Conservation (phyloP, 768 basidiomycete genomes). For the Termitomyces eurrhizus region DNA sequence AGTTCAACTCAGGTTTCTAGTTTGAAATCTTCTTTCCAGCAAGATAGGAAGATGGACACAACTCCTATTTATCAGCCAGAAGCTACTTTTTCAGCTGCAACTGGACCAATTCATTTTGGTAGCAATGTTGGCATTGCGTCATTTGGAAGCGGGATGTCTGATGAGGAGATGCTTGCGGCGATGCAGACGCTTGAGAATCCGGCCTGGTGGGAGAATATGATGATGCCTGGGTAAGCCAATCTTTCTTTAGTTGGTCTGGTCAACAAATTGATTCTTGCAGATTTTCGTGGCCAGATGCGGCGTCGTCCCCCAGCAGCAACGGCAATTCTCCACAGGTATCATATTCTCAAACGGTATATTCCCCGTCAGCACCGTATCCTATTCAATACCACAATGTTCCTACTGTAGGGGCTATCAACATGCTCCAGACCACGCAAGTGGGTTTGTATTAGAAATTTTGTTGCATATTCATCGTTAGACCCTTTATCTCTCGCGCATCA, state of each 20-base stretch:
- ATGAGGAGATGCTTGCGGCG: conserved; percentile 63
- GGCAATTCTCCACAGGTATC: conserved; percentile 17
- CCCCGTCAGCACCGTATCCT: conserved; percentile 11
- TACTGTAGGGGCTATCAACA: conserved; percentile 8
- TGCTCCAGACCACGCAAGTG: conserved; percentile 15
- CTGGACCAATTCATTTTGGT: conserved; percentile 39
- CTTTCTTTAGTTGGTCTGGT: not conserved
- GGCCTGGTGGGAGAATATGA: conserved; percentile 73
- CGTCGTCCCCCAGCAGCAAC: conserved; percentile 21
- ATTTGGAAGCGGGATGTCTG: conserved; percentile 33
- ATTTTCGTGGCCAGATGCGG: conserved; percentile 29
- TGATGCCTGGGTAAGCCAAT: conserved; percentile 72
- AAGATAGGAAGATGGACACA: conserved; percentile 26
- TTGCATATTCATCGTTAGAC: not conserved
- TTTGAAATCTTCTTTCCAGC: conserved; percentile 14
- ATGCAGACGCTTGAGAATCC: conserved; percentile 73
- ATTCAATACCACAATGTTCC: conserved; percentile 10
- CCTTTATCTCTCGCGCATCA: not conserved
- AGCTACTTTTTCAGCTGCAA: conserved; percentile 38
- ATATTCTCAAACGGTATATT: not conserved
- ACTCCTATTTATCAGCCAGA: conserved; percentile 43
- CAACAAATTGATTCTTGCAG: conserved; percentile 6
- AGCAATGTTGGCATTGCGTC: conserved; percentile 34
- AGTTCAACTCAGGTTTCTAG: conserved; percentile 18
- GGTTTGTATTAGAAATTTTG: conserved; percentile 8